Evolutionary conservation across 2,329 filamentous ascomycete genomes (phyloP).

Genomic region (Beauveria brongniartii): DNA sequence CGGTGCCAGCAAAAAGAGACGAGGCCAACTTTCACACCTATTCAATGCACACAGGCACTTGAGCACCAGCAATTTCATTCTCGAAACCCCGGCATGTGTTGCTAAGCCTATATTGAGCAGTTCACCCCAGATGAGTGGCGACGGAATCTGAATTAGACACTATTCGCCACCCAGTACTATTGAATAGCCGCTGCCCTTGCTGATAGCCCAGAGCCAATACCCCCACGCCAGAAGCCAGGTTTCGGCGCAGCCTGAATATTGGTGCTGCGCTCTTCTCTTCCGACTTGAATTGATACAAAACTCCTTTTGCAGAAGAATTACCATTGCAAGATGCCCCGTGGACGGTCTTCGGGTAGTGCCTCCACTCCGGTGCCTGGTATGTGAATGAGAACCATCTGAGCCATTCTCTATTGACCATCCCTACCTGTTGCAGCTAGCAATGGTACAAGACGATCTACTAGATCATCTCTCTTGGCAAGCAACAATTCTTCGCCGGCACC

Average conservation of each 20-base stretch:
- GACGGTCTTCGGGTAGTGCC: background rate
- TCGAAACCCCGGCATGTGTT: background rate
- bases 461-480: conserved; percentile 6
- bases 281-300: no score
- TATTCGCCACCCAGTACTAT: background rate
- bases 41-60: background rate
- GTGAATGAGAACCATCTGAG: background rate
- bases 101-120: background rate
- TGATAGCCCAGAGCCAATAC: background rate
- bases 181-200: background rate
- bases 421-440: background rate
- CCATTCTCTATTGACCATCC: background rate
- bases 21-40: conserved; percentile 17
- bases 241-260: background rate
- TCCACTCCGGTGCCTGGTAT: background rate
- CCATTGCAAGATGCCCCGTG: background rate
- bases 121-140: background rate
- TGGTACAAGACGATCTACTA: background rate
- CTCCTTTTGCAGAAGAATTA: background rate
- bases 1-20: conserved; percentile 17
- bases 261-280: background rate
- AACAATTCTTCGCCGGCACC: conserved; percentile 2
- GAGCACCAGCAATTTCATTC: background rate
- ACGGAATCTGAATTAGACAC: background rate
- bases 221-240: background rate